Conservation (phyloP, 805 yeast genomes). For the Zygosaccharomyces bailii region DNA sequence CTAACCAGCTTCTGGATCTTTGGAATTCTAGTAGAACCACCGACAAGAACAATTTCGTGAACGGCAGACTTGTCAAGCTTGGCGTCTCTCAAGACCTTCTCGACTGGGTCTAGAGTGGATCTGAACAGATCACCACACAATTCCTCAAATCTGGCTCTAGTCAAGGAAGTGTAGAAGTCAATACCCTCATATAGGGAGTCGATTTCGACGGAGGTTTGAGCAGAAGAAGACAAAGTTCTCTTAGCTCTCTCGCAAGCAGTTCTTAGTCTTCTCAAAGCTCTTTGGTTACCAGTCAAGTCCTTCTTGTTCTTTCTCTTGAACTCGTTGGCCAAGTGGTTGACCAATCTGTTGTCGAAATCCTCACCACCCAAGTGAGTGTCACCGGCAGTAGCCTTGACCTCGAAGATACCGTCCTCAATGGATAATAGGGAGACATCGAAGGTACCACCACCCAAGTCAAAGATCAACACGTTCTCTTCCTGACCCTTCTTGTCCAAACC, state of each 20-base stretch:
- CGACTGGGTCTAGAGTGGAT: constrained; percentile 93
- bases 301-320: constrained; percentile 98
- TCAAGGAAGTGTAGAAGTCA: constrained; percentile 95
- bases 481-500: constrained; percentile 70
- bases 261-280: constrained; percentile 97
- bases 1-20: constrained; percentile 95
- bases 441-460: constrained; percentile 99
- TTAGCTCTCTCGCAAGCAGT: constrained; percentile 99
- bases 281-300: constrained; percentile 88
- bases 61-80: constrained; percentile 90
- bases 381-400: constrained; percentile 87
- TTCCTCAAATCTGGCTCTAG: constrained; percentile 99
- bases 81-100: constrained; percentile 90
- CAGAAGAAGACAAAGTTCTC: constrained; percentile 96
- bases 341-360: constrained; percentile 96
- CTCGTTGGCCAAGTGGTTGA: constrained; percentile 87
- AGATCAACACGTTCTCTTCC: constrained; percentile 87
- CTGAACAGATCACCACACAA: constrained; percentile 94
- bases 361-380: constrained; percentile 97
- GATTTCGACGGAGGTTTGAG: constrained; percentile 94
- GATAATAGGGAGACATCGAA: constrained; percentile 93
- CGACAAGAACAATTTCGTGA: constrained; percentile 92
- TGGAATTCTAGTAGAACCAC: constrained; percentile 99
- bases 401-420: constrained; percentile 94
- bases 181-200: constrained; percentile 96